Percentiles rank a stretch among this genome's conserved stretches.
Conservation (phyloP, 352 stramenopile genomes). For the Phytophthora pisi region DNA sequence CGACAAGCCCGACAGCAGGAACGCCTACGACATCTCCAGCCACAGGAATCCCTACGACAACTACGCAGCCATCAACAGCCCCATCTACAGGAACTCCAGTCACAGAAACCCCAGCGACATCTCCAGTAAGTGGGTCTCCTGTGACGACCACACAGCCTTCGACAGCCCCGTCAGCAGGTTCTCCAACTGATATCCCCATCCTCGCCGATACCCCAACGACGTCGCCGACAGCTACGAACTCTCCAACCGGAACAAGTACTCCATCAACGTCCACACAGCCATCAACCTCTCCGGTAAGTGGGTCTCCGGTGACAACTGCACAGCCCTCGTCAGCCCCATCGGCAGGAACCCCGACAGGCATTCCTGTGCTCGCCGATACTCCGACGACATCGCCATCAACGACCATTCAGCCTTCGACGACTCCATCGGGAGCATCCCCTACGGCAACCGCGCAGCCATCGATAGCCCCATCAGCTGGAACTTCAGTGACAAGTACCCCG, state of each 20-base stretch:
- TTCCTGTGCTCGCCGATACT: slow-evolving; percentile 21
- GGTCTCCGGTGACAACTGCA: background rate
- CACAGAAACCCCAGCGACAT: no score
- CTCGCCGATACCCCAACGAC: slow-evolving; percentile 16
- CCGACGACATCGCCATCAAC: slow-evolving; percentile 2
- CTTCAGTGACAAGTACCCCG: no score
- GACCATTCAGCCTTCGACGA: slow-evolving; percentile 7
- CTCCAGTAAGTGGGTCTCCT: no score
- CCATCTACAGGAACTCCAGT: no score
- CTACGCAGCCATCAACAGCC: no score
- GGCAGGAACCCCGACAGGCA: slow-evolving; percentile 6
- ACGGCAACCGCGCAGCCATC: background rate
- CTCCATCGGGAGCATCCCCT: background rate
- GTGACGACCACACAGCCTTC: slow-evolving; percentile 9
- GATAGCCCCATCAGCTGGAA: no score
- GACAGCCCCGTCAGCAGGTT: background rate
- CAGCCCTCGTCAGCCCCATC: slow-evolving; percentile 3
- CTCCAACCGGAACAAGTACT: background rate
- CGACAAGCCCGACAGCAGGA: no score
- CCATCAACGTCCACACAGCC: background rate
- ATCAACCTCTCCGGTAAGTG: no score
- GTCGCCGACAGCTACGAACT: background rate
- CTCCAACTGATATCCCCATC: slow-evolving; percentile 12
- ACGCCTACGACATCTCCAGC: no score
- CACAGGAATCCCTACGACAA: no score